These are phyloP conservation scores for Leptomonas seymouri DNA, from an alignment of 208 protist genomes.

Conservation along the genomic window DNA sequence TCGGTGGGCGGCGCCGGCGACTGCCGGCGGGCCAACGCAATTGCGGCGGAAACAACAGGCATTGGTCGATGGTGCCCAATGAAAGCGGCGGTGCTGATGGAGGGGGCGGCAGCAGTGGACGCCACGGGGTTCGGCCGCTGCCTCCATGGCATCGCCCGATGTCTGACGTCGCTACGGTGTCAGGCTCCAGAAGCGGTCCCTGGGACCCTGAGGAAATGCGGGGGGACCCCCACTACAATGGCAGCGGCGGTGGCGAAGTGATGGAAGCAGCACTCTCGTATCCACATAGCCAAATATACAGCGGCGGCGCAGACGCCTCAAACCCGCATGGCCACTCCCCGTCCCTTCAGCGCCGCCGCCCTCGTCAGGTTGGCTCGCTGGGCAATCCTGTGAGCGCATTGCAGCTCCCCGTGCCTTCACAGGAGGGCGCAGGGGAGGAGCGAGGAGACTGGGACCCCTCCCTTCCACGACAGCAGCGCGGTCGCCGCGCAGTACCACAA, in stretches of 20 bases:
- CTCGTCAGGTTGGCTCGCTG: neutral
- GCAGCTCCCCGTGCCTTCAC: too few species aligned
- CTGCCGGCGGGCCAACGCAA: neutral
- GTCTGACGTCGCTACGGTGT: conserved; percentile 8
- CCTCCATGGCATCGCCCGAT: neutral
- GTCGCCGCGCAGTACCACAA: neutral
- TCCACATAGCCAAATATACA: neutral
- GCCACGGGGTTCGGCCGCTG: neutral
- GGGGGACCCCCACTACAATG: too few species aligned
- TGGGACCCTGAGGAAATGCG: neutral
- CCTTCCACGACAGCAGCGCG: neutral
- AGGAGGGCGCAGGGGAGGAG: neutral
- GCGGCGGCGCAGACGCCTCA: neutral
- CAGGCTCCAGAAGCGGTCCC: neutral
- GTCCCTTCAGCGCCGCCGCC: neutral
- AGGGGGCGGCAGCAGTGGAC: neutral
- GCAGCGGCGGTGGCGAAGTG: conserved; percentile 3
- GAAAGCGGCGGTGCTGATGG: neutral
- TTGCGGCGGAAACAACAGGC: neutral
- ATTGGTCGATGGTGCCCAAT: neutral
- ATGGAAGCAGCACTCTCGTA: neutral
- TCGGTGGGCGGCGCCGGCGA: conserved; percentile 4
- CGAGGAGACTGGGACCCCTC: neutral
- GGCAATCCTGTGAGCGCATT: too few species aligned
- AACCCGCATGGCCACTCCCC: conserved; percentile 1